Evolutionary conservation across 257 asterid species (phyloP), one percentile per base, ranked within the genome.

Genomic region (Mitragyna speciosa): DNA sequence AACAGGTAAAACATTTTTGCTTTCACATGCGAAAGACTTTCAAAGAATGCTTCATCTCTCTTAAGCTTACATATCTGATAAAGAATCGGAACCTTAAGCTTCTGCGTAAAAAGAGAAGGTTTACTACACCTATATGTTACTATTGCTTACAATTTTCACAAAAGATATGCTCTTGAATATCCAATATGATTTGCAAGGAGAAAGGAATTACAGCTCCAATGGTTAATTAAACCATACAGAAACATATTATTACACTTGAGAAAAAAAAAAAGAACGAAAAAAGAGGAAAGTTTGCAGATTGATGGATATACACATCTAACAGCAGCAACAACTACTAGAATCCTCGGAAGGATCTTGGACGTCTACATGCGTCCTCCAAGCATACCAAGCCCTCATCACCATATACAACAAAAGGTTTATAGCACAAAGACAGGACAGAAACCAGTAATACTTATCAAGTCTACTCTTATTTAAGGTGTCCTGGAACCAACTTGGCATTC

Each of bases 391-490:
- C 66, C 82, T 84, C 82, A 77, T 52, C 3, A 68, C 12, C 8
- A 59, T 8, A 41, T 43, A 81, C 78, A 49, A 33, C 41, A 49
- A 48, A 41, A 84, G 64, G 70, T 79, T 79, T n/a, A 72, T 54
- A 31, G 85, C 83, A 30, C 80, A 58, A 33, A 84, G 36, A 71
- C 76, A 67, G 6, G 81, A 73, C 48, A 84, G 73, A 64, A 63
- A 71, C 85, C 83, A 84, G 78, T 69, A 84, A 64, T 84, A 84
- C 54, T 78, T 81, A 56, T 84, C 87, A 30, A 84, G 65, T 72
- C 85, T 78, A 71, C 85, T 81, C 56, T 76, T 79, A 16, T 81
- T 84, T 58, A 81, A 7, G 10, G 72, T 78, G 11, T 58, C 83
- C 73, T 81, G 79, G 19, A 84, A 84, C 85, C 87, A 84, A 59